These are phyloP conservation scores for Haematococcus sp. DNA, from an alignment of 139 green algal species.

Conservation along the genomic window DNA sequence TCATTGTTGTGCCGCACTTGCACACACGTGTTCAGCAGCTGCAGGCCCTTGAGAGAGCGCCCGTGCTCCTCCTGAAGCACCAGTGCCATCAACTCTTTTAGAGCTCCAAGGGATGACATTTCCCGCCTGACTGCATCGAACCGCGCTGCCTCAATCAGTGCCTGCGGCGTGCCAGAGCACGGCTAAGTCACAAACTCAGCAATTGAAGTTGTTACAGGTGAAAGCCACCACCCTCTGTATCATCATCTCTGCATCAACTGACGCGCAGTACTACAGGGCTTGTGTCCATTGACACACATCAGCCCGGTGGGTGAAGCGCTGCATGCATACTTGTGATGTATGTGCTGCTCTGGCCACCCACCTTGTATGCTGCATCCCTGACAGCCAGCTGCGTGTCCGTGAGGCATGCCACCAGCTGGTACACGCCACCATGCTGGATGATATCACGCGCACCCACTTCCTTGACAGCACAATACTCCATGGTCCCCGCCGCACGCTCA, in stretches of 20 bases:
- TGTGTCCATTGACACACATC: too few relatives aligned
- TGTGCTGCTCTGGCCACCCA: too few relatives aligned
- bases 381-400: slow-evolving; percentile 17
- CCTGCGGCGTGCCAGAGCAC: too few relatives aligned
- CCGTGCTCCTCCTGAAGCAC: slow-evolving; percentile 21
- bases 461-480: slow-evolving; percentile 19
- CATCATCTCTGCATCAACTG: too few relatives aligned
- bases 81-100: slow-evolving; percentile 31
- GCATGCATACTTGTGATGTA: background rate
- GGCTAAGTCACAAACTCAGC: too few relatives aligned
- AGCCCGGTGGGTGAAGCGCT: slow-evolving; percentile 14
- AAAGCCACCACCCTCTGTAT: too few relatives aligned
- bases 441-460: slow-evolving; percentile 46
- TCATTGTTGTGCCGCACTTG: slow-evolving; percentile 29
- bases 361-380: slow-evolving; percentile 26
- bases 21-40: slow-evolving; percentile 32
- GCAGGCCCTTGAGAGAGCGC: slow-evolving; percentile 22
- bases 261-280: too few relatives aligned
- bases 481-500: slow-evolving; percentile 27
- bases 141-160: slow-evolving; percentile 30
- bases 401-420: slow-evolving; percentile 33
- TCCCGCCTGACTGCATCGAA: slow-evolving; percentile 31
- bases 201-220: too few relatives aligned
- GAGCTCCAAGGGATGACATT: slow-evolving; percentile 17
- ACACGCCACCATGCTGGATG: slow-evolving; percentile 44